phyloP scores from a whole-genome alignment of 176 grass and related monocot species.

The Pontederia paniculata region DNA sequence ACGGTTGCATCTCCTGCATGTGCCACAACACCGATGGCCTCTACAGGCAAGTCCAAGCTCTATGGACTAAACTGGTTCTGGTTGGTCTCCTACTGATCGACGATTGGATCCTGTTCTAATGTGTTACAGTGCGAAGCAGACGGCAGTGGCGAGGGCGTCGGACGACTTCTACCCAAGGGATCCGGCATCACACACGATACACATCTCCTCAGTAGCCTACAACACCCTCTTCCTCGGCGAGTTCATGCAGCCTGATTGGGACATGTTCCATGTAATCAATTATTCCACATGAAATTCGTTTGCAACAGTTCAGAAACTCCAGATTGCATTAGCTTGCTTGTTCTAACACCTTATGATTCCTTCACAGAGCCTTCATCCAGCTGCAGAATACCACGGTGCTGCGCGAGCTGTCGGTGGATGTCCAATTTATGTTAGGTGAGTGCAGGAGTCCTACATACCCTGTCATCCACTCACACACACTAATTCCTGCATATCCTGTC shows the following conservation, averaged over 20 bases:
- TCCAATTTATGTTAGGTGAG: constrained; percentile 56
- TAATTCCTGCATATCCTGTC: too few relatives aligned
- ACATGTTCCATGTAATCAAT: constrained; percentile 72
- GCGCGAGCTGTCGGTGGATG: constrained; percentile 52
- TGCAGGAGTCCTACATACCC: not conserved
- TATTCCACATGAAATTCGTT: not conserved
- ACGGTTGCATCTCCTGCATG: constrained; percentile 83
- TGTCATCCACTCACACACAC: too few relatives aligned
- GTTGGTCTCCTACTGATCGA: not conserved
- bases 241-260: constrained; percentile 93
- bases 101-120: not conserved
- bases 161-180: constrained; percentile 86
- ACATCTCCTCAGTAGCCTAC: constrained; percentile 58
- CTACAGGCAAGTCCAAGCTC: constrained; percentile 27
- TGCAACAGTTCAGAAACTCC: too few relatives aligned
- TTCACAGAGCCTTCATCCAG: constrained; percentile 54
- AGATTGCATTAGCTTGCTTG: too few relatives aligned
- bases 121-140: constrained; percentile 33
- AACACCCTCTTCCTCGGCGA: constrained; percentile 82
- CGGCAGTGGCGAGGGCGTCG: constrained; percentile 60
- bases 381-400: constrained; percentile 74
- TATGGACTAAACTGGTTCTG: not conserved
- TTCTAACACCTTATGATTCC: too few relatives aligned
- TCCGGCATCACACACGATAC: constrained; percentile 71
- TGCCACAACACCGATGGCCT: constrained; percentile 74